phyloP scores from a whole-genome alignment of 306 rosid genomes.

The Rosa multiflora region DNA sequence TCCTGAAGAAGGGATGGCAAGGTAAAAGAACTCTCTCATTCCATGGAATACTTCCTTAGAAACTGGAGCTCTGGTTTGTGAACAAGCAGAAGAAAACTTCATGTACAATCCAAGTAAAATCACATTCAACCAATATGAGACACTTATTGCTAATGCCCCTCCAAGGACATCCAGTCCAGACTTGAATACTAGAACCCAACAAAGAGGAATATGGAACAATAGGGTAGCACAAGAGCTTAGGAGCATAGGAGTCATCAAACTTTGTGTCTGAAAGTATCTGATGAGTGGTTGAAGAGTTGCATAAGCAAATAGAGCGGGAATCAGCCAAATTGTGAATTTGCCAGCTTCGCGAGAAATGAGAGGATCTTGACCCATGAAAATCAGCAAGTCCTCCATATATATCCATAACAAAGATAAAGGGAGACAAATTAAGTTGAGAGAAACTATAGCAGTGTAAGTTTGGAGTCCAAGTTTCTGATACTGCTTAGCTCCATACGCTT shows the following conservation, averaged over 20 bases:
- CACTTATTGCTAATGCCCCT: slow-evolving; percentile 66
- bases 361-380: slow-evolving; percentile 75
- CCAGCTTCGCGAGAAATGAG: slow-evolving; percentile 66
- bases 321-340: slow-evolving; percentile 47
- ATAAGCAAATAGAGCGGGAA: slow-evolving; percentile 68
- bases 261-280: slow-evolving; percentile 67
- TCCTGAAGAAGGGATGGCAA: slow-evolving; percentile 67
- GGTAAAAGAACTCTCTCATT: slow-evolving; percentile 55
- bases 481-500: slow-evolving; percentile 49
- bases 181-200: slow-evolving; percentile 73
- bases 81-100: slow-evolving; percentile 43
- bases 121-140: slow-evolving; percentile 70
- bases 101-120: slow-evolving; percentile 52
- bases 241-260: slow-evolving; percentile 59
- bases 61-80: slow-evolving; percentile 43
- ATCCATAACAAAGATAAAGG: slow-evolving; percentile 66
- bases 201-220: slow-evolving; percentile 48
- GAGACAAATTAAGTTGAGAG: slow-evolving; percentile 49
- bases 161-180: slow-evolving; percentile 47
- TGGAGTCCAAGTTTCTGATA: slow-evolving; percentile 35
- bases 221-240: slow-evolving; percentile 42
- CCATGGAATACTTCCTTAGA: slow-evolving; percentile 53
- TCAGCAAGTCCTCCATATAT: slow-evolving; percentile 51
- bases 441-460: slow-evolving; percentile 34
- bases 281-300: slow-evolving; percentile 59